These are phyloP conservation scores for Suillus variegatus DNA, from an alignment of 768 basidiomycete species.

Conservation along the genomic window DNA sequence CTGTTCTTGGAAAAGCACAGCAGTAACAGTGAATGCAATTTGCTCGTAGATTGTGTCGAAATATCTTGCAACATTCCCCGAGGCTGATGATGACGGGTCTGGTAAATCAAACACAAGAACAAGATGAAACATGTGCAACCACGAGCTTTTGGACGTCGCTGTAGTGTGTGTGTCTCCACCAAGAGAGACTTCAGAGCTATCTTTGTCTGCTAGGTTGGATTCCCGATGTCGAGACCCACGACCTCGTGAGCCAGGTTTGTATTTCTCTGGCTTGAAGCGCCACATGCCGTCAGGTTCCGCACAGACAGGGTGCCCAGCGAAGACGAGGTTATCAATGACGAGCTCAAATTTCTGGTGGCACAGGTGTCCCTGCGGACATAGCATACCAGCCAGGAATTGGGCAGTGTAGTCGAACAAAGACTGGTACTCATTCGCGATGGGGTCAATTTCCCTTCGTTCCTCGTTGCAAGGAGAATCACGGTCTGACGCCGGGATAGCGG, in stretches of 20 bases:
- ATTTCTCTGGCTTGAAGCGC: conserved; percentile 70
- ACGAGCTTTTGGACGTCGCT: conserved; percentile 38
- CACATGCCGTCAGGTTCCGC: conserved; percentile 72
- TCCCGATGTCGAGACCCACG: conserved; percentile 51
- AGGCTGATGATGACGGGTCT: conserved; percentile 83
- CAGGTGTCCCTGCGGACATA: conserved; percentile 76
- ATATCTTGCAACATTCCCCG: conserved; percentile 75
- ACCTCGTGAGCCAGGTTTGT: conserved; percentile 52
- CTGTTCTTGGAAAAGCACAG: conserved; percentile 91
- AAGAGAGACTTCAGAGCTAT: conserved; percentile 31
- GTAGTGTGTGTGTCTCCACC: conserved; percentile 35
- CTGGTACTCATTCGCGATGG: conserved; percentile 56
- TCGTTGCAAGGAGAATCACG: conserved; percentile 53
- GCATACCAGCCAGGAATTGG: conserved; percentile 77
- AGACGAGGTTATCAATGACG: conserved; percentile 86
- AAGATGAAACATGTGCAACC: conserved; percentile 81
- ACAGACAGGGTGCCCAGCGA: conserved; percentile 94
- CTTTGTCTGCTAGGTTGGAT: conserved; percentile 37
- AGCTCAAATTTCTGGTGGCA: conserved; percentile 97
- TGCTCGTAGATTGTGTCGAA: conserved; percentile 89
- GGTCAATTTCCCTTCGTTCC: conserved; percentile 35
- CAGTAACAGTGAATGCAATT: conserved; percentile 86
- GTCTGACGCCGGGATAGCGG: conserved; percentile 48
- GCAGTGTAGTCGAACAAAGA: conserved; percentile 77
- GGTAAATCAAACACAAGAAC: conserved; percentile 87